Evolutionary conservation across 2,329 filamentous ascomycete species (phyloP).

Genomic region (Diaporthe ampelina): DNA sequence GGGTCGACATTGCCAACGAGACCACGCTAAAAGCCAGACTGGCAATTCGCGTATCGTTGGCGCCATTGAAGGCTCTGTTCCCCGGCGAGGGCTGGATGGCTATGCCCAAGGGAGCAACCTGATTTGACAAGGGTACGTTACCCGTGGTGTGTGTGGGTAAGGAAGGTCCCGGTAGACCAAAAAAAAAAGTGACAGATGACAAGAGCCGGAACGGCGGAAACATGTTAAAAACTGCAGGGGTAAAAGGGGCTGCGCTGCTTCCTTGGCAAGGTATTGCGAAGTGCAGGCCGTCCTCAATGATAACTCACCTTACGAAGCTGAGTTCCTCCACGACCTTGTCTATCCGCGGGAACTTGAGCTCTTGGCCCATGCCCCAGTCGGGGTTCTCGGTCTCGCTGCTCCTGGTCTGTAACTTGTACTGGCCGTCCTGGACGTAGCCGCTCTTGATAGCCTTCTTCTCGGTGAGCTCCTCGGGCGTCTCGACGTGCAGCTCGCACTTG

Average conservation of each 20-base stretch:
- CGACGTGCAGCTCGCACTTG: constrained; percentile 85
- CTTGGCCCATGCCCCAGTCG: constrained; percentile 68
- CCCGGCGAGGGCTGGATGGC: constrained; percentile 12
- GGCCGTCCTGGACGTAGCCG: constrained; percentile 66
- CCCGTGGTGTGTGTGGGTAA: constrained; percentile 8
- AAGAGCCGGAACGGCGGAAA: constrained; percentile 15
- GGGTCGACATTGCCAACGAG: constrained; percentile 12
- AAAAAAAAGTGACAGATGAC: constrained; percentile 27
- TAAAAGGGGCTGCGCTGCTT: constrained; percentile 24
- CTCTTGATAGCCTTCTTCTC: constrained; percentile 53
- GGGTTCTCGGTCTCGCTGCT: constrained; percentile 71
- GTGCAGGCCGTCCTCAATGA: constrained; percentile 25
- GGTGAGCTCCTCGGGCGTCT: constrained; percentile 64
- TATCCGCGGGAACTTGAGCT: constrained; percentile 66
- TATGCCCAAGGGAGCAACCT: constrained; percentile 3
- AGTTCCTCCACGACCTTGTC: constrained; percentile 75
- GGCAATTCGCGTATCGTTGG: constrained; percentile 11
- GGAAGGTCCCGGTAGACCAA: background rate
- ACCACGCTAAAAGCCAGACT: constrained; percentile 7
- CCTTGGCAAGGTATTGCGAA: constrained; percentile 4
- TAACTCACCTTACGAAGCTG: constrained; percentile 78
- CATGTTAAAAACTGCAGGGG: constrained; percentile 30
- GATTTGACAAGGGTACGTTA: constrained; percentile 19
- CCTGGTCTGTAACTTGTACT: constrained; percentile 72
- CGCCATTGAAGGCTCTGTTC: constrained; percentile 6